Evolutionary conservation across 148 eudicot species (phyloP).

Genomic region (Fagopyrum homotropicum): DNA sequence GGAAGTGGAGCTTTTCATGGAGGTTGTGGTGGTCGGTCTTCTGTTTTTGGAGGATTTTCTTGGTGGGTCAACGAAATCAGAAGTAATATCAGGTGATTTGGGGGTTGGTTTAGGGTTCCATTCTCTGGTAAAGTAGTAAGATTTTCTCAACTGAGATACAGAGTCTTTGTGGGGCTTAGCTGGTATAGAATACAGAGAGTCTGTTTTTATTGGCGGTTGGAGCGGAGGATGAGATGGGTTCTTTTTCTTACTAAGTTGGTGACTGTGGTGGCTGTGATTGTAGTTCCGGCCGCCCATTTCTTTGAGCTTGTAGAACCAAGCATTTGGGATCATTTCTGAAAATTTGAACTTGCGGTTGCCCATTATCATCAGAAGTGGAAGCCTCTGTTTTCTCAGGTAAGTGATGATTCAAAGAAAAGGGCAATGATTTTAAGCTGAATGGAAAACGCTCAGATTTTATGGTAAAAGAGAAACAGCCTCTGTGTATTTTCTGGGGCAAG

Average conservation of each 20-base stretch:
- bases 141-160: slow-evolving; percentile 29
- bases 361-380: slow-evolving; percentile 7
- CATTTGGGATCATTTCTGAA: slow-evolving; percentile 45
- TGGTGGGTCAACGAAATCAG: slow-evolving; percentile 20
- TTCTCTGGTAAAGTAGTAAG: slow-evolving; percentile 69
- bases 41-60: slow-evolving; percentile 31
- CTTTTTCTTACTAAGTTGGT: slow-evolving; percentile 12
- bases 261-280: not conserved
- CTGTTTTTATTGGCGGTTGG: not conserved
- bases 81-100: not conserved
- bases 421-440: too few relatives aligned
- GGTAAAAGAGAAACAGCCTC: too few relatives aligned
- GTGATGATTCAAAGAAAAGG: too few relatives aligned
- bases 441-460: too few relatives aligned
- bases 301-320: slow-evolving; percentile 49
- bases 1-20: slow-evolving; percentile 12
- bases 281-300: slow-evolving; percentile 22
- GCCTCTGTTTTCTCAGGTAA: too few relatives aligned
- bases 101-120: slow-evolving; percentile 7
- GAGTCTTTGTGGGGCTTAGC: not conserved
- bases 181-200: not conserved
- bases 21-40: slow-evolving; percentile 19
- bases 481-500: too few relatives aligned
- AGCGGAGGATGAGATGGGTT: slow-evolving; percentile 15
- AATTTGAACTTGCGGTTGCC: slow-evolving; percentile 38